Base-by-base conservation (phyloP, 2,329 filamentous ascomycete genomes). In the Penicillium sp. region DNA sequence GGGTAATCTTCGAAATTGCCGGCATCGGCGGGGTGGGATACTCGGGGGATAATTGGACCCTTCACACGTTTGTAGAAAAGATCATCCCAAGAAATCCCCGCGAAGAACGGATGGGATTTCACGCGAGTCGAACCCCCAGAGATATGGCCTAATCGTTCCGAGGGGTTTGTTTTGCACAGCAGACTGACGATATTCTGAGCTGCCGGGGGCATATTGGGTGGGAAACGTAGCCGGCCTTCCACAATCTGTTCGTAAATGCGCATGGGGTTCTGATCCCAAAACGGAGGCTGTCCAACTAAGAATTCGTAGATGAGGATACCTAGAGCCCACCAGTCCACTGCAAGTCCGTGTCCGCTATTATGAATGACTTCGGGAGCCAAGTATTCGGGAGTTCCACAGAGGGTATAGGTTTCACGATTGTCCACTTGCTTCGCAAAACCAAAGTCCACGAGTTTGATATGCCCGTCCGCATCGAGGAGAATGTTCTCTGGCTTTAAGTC, bases 251-350 rank as follows among this genome's bases (percentile, higher is more conserved):
- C 85, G 69, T 88, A 88, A 60, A 88, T 87, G 59, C 86, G 86
- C 83, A 88, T 87, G 3, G 85, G 85, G 63, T 88, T 88, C 58
- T 86, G 83, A 68, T 88, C 85, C 85, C 86, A 88, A 70, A 88
- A 88, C 1, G 86, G 86, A 23, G 86, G 86, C 65, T 88, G 85
- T 51, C 86, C 86, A 50, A 88, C 85, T 21, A 88, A 75, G 67
- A 88, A 88, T 64, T 88, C 86, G 70, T 88, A 88, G 43, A 88
- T 84, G 31, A 88, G 75, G 61, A 88, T 88, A 26, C 86, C 86
- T 58, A 88, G 80, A 2, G 86, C 86, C 86, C 86, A 88, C 86
- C 86, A 88, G 72, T 88, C 86, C 39, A 88, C 86, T 35, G 86
- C 85, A 47, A 83, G 82, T 53, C 85, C 85, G 66, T 88, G 85